phyloP scores from a whole-genome alignment of 2,329 filamentous ascomycete species.

The Aspergillus uvarum region DNA sequence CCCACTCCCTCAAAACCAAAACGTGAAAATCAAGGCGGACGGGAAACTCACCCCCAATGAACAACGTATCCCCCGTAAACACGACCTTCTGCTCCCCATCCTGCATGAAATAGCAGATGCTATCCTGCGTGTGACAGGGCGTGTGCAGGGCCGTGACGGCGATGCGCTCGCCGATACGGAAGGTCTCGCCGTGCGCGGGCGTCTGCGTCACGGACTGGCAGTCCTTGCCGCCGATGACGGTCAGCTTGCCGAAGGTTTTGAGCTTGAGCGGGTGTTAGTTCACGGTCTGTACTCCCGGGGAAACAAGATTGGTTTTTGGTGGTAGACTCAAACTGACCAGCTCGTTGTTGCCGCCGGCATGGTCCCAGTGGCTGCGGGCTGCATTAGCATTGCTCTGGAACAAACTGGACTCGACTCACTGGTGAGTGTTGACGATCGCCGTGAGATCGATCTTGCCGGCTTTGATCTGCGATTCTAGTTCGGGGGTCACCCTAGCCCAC shows the following conservation, averaged over 20 bases:
- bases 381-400: not conserved
- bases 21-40: slow-evolving; percentile 1
- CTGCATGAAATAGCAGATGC: slow-evolving; percentile 91
- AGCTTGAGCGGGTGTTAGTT: slow-evolving; percentile 42
- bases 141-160: slow-evolving; percentile 86
- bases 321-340: slow-evolving; percentile 56
- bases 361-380: slow-evolving; percentile 76
- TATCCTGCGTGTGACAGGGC: slow-evolving; percentile 97
- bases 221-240: slow-evolving; percentile 84
- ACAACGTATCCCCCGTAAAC: slow-evolving; percentile 95
- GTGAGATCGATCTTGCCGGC: slow-evolving; percentile 75
- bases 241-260: slow-evolving; percentile 60
- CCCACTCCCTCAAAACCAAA: no score
- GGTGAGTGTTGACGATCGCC: slow-evolving; percentile 93
- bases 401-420: slow-evolving; percentile 58
- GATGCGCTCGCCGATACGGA: slow-evolving; percentile 78
- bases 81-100: slow-evolving; percentile 73
- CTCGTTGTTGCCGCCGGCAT: slow-evolving; percentile 86
- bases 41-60: slow-evolving; percentile 71
- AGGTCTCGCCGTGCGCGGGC: slow-evolving; percentile 71
- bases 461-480: slow-evolving; percentile 70
- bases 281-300: no score
- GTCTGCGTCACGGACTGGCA: slow-evolving; percentile 78
- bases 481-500: slow-evolving; percentile 56
- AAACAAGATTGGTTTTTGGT: not conserved